Percentiles rank a stretch among this genome's conserved stretches.
phyloP scores from a whole-genome alignment of 495 filamentous ascomycete species.

The Lasiosphaeria hispida region DNA sequence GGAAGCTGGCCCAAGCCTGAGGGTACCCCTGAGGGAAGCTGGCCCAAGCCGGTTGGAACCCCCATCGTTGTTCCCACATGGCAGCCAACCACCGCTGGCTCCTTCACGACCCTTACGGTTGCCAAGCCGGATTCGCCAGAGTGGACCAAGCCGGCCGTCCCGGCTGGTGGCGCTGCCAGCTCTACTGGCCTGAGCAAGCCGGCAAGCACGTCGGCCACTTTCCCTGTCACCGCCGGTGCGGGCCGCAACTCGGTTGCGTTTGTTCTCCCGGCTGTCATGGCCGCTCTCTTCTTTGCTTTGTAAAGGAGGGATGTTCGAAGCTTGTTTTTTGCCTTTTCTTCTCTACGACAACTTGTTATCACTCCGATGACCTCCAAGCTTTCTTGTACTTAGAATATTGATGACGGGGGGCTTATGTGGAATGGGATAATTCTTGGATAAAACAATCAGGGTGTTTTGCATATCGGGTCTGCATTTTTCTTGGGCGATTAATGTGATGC shows the following conservation, averaged over 20 bases:
- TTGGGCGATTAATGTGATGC: too few relatives aligned
- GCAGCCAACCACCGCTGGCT: constrained; percentile 6
- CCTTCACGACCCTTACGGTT: constrained; percentile 28
- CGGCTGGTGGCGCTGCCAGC: constrained; percentile 3
- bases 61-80: constrained; percentile 5
- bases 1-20: background rate
- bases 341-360: constrained; percentile 1
- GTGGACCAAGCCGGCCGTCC: background rate
- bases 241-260: constrained; percentile 26
- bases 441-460: too few relatives aligned
- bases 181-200: background rate
- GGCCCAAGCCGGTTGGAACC: constrained; percentile 1
- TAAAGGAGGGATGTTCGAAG: constrained; percentile 11
- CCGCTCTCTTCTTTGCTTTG: constrained; percentile 23
- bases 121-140: constrained; percentile 17
- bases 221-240: constrained; percentile 27
- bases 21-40: background rate
- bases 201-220: constrained; percentile 6
- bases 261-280: constrained; percentile 24
- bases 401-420: too few relatives aligned
- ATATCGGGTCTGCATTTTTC: too few relatives aligned
- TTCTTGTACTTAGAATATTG: too few relatives aligned
- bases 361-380: background rate
- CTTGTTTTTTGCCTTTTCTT: background rate
- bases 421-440: too few relatives aligned